Conservation (phyloP, 176 grass and related monocot genomes). For the Cenchrus americanus region DNA sequence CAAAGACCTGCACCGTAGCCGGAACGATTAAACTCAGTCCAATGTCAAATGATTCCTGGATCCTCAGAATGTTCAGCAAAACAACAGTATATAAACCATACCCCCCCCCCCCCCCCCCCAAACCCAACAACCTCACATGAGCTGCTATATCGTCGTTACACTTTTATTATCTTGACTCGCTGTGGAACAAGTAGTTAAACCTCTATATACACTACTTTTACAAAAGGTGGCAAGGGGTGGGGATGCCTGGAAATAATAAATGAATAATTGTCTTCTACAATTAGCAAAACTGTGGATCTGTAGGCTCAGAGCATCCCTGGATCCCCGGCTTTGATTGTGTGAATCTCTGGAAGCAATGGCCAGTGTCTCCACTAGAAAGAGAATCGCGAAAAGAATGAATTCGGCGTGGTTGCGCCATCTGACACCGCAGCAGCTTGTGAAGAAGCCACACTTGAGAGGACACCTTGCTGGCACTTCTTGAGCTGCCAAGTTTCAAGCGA, state of each 20-base stretch:
- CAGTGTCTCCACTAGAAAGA: slow-evolving; percentile 47
- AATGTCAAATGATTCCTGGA: not conserved
- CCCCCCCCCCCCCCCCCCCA: too few species aligned
- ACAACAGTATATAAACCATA: slow-evolving; percentile 6
- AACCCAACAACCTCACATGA: not conserved
- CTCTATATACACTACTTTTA: slow-evolving; percentile 58
- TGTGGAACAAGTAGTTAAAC: slow-evolving; percentile 5
- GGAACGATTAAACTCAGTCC: not conserved
- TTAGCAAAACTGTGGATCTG: slow-evolving; percentile 35
- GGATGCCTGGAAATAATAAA: slow-evolving; percentile 47
- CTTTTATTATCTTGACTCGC: slow-evolving; percentile 1
- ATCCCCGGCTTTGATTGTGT: slow-evolving; percentile 35
- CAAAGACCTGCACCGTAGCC: not conserved
- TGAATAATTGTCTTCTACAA: slow-evolving; percentile 43
- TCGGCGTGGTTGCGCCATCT: slow-evolving; percentile 56
- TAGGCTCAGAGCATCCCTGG: slow-evolving; percentile 6
- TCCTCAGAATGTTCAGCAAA: not conserved
- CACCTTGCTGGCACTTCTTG: slow-evolving; percentile 86
- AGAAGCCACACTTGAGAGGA: slow-evolving; percentile 59
- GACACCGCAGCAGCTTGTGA: slow-evolving; percentile 54
- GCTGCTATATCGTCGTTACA: not conserved
- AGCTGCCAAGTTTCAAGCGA: slow-evolving; percentile 58
- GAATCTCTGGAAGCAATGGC: slow-evolving; percentile 41
- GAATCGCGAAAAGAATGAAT: slow-evolving; percentile 79
- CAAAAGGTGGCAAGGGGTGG: slow-evolving; percentile 15